Base-by-base conservation (phyloP, 139 green algal species). In the Ettlia oleoabundans region DNA sequence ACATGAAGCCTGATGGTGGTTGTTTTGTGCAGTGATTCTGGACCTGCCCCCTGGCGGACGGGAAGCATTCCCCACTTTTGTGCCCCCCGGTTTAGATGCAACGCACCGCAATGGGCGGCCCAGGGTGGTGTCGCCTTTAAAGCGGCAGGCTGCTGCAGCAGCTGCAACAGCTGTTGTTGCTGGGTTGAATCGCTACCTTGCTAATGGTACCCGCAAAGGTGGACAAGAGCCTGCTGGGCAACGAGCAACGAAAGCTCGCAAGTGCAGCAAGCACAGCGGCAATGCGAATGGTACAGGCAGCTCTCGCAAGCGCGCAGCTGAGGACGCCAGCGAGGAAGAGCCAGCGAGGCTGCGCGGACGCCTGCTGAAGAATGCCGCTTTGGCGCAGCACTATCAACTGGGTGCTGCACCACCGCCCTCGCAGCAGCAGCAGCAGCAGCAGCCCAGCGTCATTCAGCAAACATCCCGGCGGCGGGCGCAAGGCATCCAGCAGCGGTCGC, bases 371-470 rank as follows among this genome's bases (percentile, higher is more conserved):
- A 35, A n/a, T 18, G n/a, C 18, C 4, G 28, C 63, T 42, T 40
- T 18, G n/a, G 32, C n/a, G 33, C 65, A 26, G 37, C 35, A 4
- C 65, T 3, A 42, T 21, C 65, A 72, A 35, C 64, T 43, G 55
- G 55, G 55, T 22, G 55, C 55, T 9, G 21, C 21, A 5, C 55
- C 55, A 15, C 18, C 55, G 15, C 5, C 21, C 55, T 32, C 55
- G 21, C 55, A 65, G 55, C 68, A 76, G 41, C 68, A 62, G 41
- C 67, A 53, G 41, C 41, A 55, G 67, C 38, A 75, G 67, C 40
- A 26, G 67, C n/a, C n/a, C n/a, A n/a, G n/a, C n/a, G n/a, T n/a
- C n/a, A n/a, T n/a, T n/a, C n/a, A n/a, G n/a, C n/a, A n/a, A n/a
- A 2, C 41, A 62, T 24, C 24, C 26, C 26, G 41, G 40, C 68